Conservation (phyloP, 1,284 basidiomycete genomes). For the Boletus austroedulis region DNA sequence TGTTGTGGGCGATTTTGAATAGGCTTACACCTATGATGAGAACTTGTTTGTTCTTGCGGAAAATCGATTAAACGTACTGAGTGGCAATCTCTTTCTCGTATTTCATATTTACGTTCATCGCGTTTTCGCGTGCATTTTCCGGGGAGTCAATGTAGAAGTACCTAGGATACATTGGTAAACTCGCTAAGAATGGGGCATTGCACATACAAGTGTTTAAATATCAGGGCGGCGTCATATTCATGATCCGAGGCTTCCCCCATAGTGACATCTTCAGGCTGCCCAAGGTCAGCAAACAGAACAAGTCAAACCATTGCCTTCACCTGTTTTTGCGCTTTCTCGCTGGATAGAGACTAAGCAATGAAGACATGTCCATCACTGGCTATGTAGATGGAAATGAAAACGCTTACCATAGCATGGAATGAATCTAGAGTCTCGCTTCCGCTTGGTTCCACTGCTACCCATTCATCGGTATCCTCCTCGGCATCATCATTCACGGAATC, state of each 20-base stretch:
- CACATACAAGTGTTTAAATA: conserved; percentile 78
- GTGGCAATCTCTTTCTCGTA: conserved; percentile 49
- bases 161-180: conserved; percentile 37
- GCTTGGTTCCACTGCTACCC: conserved; percentile 22
- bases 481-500: conserved; percentile 69
- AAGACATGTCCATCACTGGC: neutral
- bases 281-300: neutral
- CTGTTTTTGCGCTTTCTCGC: conserved; percentile 1
- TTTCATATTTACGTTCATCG: conserved; percentile 56
- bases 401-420: conserved; percentile 24
- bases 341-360: conserved; percentile 17
- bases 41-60: neutral
- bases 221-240: conserved; percentile 72
- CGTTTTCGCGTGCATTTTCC: conserved; percentile 64
- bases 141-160: conserved; percentile 87
- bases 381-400: neutral
- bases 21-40: conserved; percentile 48
- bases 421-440: conserved; percentile 28
- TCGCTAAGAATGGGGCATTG: neutral
- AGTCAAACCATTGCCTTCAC: conserved; percentile 5
- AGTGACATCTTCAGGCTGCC: conserved; percentile 35
- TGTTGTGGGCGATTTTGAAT: conserved; percentile 45
- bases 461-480: conserved; percentile 37
- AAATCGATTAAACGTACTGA: conserved; percentile 42
- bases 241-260: conserved; percentile 74